phyloP scores from a whole-genome alignment of 2,329 filamentous ascomycete species.

The Thielaviopsis populi region DNA sequence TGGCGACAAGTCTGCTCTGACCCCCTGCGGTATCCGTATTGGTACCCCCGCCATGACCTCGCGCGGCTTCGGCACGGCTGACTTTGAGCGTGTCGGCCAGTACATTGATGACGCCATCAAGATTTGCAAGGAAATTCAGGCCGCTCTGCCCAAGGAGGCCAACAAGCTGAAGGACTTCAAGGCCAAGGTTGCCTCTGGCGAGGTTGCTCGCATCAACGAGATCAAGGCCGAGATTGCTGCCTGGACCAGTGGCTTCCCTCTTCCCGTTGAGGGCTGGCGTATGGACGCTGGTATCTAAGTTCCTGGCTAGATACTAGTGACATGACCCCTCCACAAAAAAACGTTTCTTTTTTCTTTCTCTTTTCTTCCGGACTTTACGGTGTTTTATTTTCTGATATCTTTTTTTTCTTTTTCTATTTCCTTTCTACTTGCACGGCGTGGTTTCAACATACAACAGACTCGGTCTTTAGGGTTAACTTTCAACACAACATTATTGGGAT shows the following conservation, averaged over 20 bases:
- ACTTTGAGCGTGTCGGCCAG: conserved; percentile 76
- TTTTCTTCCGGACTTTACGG: background rate
- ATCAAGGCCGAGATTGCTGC: conserved; percentile 77
- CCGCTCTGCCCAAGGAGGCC: conserved; percentile 75
- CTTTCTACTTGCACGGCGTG: background rate
- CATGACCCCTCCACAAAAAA: background rate
- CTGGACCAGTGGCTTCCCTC: conserved; percentile 84
- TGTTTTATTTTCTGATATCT: background rate
- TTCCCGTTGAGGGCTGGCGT: conserved; percentile 67
- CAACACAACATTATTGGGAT: conserved; percentile 1
- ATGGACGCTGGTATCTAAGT: conserved; percentile 42
- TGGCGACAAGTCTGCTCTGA: conserved; percentile 92
- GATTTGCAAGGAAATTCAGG: conserved; percentile 79
- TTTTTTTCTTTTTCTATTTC: background rate
- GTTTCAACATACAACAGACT: conserved; percentile 16
- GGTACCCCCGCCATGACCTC: conserved; percentile 96
- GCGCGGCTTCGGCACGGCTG: conserved; percentile 79
- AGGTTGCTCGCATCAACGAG: conserved; percentile 65
- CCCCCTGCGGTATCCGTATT: conserved; percentile 86
- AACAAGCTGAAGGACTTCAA: conserved; percentile 99
- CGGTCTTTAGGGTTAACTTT: conserved; percentile 7
- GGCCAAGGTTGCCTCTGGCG: conserved; percentile 67
- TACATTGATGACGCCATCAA: conserved; percentile 87
- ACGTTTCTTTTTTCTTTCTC: background rate
- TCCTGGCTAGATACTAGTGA: background rate